Base-by-base conservation (phyloP, 1,139 yeast species). In the Taphrina confusa region DNA sequence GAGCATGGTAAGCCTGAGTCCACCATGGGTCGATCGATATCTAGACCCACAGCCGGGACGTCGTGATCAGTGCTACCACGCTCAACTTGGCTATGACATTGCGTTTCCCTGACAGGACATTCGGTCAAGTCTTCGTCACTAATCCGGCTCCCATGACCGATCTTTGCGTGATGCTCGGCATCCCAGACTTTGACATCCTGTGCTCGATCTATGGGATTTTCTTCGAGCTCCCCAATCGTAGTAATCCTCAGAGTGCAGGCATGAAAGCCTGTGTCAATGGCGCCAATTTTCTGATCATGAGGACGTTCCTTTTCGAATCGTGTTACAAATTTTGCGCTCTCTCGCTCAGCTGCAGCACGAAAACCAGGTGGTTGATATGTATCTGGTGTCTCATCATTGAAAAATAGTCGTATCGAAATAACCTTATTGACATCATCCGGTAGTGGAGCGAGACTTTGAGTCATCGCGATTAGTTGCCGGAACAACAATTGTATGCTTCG, bases 361-460 rank as follows among this genome's bases (percentile, higher is more conserved):
- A 81, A 81, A 20, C 73, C 67, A 0, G 73, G 71, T 0, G 84
- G 83, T 64, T 80, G 82, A 64, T 78, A 81, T 34, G 72, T 70
- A 0, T 61, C 56, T 1, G 84, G 83, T 36, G 81, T 76, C 1
- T 58, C 62, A 2, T 79, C 80, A 62, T 77, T 80, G 66, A 77
- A 81, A 63, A 80, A 62, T 57, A 82, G 69, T 62, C 80, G 74
- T 73, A 82, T 73, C 0, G 79, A 72, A 36, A 80, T 66, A 57
- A 65, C 76, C 58, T 80, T 75, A 54, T 76, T 71, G 1, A 70
- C 62, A 12, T 54, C 54, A 12, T 60, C 62, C 0, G 84, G 84
- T 36, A 81, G 67, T 0, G 80, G 76, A 22, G 80, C 77, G 33
- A 82, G 71, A 0, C 78, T 71, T 67, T 82, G 85, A 0, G 84